Base-by-base conservation (phyloP, 352 stramenopile genomes). In the Globisporangium spiculum region DNA sequence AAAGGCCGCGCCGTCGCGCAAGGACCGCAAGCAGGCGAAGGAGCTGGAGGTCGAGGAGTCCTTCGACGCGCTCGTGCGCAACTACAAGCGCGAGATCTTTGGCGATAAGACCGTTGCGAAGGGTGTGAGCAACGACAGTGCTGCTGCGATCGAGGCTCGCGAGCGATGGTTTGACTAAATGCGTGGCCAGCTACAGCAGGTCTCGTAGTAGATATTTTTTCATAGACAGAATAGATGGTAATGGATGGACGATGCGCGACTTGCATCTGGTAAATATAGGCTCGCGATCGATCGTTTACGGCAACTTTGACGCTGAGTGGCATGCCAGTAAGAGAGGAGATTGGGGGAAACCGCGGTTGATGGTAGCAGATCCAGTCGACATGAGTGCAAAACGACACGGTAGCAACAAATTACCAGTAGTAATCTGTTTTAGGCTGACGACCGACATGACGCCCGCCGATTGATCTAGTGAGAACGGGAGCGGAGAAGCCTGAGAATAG, bases 41-140 rank as follows among this genome's bases (percentile, higher is more conserved):
- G 75, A 87, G 64, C 46, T 70, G 14, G 68, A 81, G 55, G 74
- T 86, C 53, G 88, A 95, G 60, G 75, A 83, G 62, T 92, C 82
- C 50, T 95, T 93, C 58, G 88, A 95, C 32, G 81, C 78, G 26
- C 72, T 95, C 53, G 88, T 95, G 70, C 74, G 76, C 66, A 86
- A 77, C 60, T 95, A 95, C 84, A 95, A 93, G 79, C 82, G 89
- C 69, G 81, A 93, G 65, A 84, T 95, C 44, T 95, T 95, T 62
- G 84, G 84, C 5, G 79, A 84, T 10, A 77, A 55, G 36, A 14
- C 24, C 2, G 56, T 41, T 9, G 16, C 4, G 0, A 56, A 59
- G 8, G 60, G 41, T 32, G 48, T 52, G 44, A 44, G 41, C 34
- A 55, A 57, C 14, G 73, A 68, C 32, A 59, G 26, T 8, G 53